These are phyloP conservation scores for Elsinoe australis DNA, from an alignment of 2,329 filamentous ascomycete genomes.

Conservation along the genomic window DNA sequence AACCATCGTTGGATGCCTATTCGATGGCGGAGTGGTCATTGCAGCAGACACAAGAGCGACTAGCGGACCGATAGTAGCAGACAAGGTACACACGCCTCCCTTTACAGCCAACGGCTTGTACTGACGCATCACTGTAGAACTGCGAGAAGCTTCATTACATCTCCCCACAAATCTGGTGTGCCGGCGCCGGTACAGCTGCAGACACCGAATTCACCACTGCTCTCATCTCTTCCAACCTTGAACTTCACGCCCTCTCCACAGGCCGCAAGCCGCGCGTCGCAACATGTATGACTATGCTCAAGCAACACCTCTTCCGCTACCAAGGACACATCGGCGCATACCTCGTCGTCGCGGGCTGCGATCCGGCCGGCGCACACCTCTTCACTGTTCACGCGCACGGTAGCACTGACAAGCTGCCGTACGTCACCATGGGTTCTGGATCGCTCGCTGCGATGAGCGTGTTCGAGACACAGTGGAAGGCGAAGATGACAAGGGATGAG, in stretches of 20 bases:
- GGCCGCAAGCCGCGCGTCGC: slow-evolving; percentile 95
- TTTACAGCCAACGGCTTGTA: no score
- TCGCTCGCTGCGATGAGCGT: slow-evolving; percentile 95
- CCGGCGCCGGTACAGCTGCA: slow-evolving; percentile 91
- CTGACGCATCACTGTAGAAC: no score
- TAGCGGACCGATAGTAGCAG: slow-evolving; percentile 93
- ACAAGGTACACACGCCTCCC: slow-evolving; percentile 57
- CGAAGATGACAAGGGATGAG: slow-evolving; percentile 64
- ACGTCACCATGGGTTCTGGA: slow-evolving; percentile 97
- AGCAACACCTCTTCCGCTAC: slow-evolving; percentile 98
- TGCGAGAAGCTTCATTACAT: slow-evolving; percentile 99
- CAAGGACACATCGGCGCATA: slow-evolving; percentile 98
- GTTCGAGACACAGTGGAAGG: slow-evolving; percentile 94
- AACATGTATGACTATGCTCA: slow-evolving; percentile 98
- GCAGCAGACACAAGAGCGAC: slow-evolving; percentile 97
- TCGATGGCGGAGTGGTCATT: slow-evolving; percentile 94
- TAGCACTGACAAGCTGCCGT: slow-evolving; percentile 95
- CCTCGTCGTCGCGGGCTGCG: slow-evolving; percentile 91
- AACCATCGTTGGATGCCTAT: slow-evolving; percentile 96
- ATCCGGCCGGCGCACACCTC: slow-evolving; percentile 88
- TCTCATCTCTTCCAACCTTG: slow-evolving; percentile 96
- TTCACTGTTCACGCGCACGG: slow-evolving; percentile 99
- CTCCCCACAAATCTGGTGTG: slow-evolving; percentile 97
- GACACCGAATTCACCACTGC: slow-evolving; percentile 99
- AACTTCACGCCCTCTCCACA: slow-evolving; percentile 92